phyloP scores from a whole-genome alignment of 2,329 filamentous ascomycete species.

The Fusarium coffeatum region DNA sequence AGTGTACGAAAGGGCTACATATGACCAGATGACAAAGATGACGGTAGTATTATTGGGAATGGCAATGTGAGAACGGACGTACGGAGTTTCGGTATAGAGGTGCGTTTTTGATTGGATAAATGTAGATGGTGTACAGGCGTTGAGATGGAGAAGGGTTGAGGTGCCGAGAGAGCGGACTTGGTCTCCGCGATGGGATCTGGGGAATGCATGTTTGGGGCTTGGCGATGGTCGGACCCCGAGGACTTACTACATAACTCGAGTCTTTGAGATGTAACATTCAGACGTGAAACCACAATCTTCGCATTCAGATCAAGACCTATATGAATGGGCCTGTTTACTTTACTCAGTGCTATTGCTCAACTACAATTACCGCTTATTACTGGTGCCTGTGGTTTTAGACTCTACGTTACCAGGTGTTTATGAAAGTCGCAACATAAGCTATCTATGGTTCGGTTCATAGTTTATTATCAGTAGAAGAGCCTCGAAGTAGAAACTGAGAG shows the following conservation, averaged over 20 bases:
- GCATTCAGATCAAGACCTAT: neutral
- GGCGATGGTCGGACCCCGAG: neutral
- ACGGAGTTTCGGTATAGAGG: constrained; percentile 38
- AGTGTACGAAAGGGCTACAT: constrained; percentile 2
- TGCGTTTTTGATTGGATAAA: constrained; percentile 27
- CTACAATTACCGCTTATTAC: neutral
- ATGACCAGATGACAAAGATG: constrained; percentile 8
- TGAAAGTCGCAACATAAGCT: neutral
- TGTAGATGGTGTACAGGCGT: constrained; percentile 1
- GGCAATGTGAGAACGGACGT: constrained; percentile 30
- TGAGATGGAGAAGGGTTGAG: constrained; percentile 7
- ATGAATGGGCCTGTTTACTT: neutral
- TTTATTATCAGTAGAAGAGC: neutral
- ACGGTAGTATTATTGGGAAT: neutral
- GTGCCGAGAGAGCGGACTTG: constrained; percentile 38
- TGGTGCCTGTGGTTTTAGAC: neutral
- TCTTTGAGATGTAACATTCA: neutral
- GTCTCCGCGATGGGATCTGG: constrained; percentile 29
- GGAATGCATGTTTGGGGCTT: neutral
- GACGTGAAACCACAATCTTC: neutral
- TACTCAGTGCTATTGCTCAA: neutral
- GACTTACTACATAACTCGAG: neutral
- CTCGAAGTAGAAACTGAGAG: neutral
- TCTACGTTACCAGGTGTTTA: neutral
- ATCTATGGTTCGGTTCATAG: no score